Percentiles rank a stretch among this genome's conserved stretches.
Evolutionary conservation across 495 filamentous ascomycete genomes (phyloP).

Genomic region (Astrothelium macrocarpum): DNA sequence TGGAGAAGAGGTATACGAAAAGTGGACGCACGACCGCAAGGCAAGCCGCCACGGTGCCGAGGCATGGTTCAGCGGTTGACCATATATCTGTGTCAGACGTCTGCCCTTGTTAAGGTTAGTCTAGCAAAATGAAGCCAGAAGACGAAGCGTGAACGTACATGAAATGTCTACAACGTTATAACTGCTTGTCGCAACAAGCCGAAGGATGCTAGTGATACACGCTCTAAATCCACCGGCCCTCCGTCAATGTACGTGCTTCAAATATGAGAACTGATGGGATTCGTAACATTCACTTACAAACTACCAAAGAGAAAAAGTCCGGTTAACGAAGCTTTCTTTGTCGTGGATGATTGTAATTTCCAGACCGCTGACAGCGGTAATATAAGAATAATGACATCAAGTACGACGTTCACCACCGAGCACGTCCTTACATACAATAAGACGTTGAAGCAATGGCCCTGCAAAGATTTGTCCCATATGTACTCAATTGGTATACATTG

Average conservation of each 20-base stretch:
- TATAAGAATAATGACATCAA: not conserved
- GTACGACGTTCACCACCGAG: not conserved
- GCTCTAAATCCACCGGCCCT: not conserved
- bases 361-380: not conserved
- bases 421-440: not conserved
- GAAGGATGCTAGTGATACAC: not conserved
- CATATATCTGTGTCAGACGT: not conserved
- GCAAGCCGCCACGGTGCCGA: not conserved
- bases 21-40: not conserved
- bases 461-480: not conserved
- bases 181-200: not conserved
- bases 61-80: not conserved
- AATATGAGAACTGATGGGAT: not conserved
- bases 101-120: not conserved
- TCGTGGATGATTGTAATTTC: not conserved
- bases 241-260: not conserved
- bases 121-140: not conserved
- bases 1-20: not conserved
- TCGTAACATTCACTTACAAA: not conserved
- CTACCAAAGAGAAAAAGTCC: not conserved
- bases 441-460: not conserved
- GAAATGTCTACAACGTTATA: not conserved
- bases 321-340: not conserved
- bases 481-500: not conserved
- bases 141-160: not conserved